These are phyloP conservation scores for Umbilicus rupestris DNA, from an alignment of 164 flowering plant species.

Conservation along the genomic window DNA sequence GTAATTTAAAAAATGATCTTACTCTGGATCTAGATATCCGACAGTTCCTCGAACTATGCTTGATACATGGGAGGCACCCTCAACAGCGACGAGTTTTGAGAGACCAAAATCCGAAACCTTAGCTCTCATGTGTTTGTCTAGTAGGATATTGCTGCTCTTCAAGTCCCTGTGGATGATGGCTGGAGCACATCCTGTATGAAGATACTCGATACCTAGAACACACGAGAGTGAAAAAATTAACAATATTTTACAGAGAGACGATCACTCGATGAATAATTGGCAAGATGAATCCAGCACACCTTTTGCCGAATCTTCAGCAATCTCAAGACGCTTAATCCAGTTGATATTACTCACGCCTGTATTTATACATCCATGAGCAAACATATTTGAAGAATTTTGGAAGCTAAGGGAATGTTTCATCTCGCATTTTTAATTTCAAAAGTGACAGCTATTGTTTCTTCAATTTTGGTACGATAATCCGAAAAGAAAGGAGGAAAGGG, in stretches of 20 bases:
- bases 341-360: constrained; percentile 26
- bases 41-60: constrained; percentile 97
- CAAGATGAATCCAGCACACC: constrained; percentile 27
- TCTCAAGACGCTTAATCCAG: constrained; percentile 95
- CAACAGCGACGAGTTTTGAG: constrained; percentile 78
- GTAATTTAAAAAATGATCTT: constrained; percentile 22
- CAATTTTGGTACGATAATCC: neutral
- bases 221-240: neutral
- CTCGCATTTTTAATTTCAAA: neutral
- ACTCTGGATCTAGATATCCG: constrained; percentile 99
- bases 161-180: constrained; percentile 86
- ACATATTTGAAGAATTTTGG: neutral
- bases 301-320: constrained; percentile 98
- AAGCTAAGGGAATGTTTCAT: no score
- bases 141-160: constrained; percentile 93
- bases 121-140: constrained; percentile 90
- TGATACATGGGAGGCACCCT: constrained; percentile 84
- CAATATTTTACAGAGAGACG: neutral
- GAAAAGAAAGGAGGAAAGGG: neutral
- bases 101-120: constrained; percentile 99
- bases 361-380: neutral
- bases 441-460: neutral
- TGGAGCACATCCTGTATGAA: constrained; percentile 93
- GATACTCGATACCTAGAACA: constrained; percentile 92
- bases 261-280: neutral